Evolutionary conservation across 306 rosid species (phyloP).

Genomic region (Cucumis cinereus): DNA sequence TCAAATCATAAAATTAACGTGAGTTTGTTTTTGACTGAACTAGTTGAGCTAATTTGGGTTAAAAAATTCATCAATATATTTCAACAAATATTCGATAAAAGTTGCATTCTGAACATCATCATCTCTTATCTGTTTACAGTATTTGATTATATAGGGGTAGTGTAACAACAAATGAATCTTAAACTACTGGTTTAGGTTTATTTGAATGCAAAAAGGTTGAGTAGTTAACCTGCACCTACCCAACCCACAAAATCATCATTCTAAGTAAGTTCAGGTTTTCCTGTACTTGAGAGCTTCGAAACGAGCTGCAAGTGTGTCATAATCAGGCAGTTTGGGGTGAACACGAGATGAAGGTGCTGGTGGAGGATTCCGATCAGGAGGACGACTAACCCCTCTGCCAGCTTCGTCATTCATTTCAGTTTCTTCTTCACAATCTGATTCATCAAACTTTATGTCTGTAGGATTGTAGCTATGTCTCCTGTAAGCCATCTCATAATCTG

Average conservation of each 20-base stretch:
- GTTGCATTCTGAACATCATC: background rate
- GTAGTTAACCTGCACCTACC: background rate
- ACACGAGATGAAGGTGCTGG: conserved; percentile 37
- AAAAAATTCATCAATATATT: background rate
- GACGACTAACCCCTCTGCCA: conserved; percentile 16
- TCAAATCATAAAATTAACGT: background rate
- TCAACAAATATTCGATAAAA: background rate
- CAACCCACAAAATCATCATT: background rate
- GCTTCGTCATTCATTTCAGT: conserved; percentile 25
- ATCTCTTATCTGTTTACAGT: background rate
- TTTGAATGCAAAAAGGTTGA: background rate
- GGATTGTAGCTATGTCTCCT: conserved; percentile 61
- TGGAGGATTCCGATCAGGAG: conserved; percentile 55
- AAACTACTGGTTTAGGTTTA: background rate
- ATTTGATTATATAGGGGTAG: background rate
- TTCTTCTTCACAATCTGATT: conserved; percentile 75
- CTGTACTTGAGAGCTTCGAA: conserved; percentile 72
- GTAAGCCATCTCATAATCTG: conserved; percentile 18
- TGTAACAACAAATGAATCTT: conserved; percentile 3
- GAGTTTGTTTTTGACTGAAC: background rate
- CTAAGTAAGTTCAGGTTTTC: conserved; percentile 24
- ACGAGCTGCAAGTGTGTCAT: conserved; percentile 71
- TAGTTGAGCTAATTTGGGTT: too few species aligned
- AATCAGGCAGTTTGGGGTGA: conserved; percentile 90
- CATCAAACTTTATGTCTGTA: conserved; percentile 68